Conservation (phyloP, 805 yeast genomes). For the Debaryomyces maramus region DNA sequence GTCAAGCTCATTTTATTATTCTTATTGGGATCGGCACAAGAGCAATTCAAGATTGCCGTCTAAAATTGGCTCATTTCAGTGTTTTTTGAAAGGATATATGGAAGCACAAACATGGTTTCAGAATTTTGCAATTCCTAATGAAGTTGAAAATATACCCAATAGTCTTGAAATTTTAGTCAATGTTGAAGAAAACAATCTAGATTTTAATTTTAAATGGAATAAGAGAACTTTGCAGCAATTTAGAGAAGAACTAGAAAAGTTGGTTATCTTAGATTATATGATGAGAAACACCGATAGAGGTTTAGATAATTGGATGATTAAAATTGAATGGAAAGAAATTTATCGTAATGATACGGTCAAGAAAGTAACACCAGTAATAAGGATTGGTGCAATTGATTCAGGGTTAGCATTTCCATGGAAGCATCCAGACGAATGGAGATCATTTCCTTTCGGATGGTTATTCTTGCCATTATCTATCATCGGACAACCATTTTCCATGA, state of each 20-base stretch:
- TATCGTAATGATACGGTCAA: not conserved
- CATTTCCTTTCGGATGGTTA: conserved; percentile 79
- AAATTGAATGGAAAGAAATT: conserved; percentile 43
- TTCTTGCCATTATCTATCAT: conserved; percentile 62
- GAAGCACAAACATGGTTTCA: conserved; percentile 63
- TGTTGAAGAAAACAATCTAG: conserved; percentile 8
- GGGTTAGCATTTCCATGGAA: conserved; percentile 80
- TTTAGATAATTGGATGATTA: conserved; percentile 76
- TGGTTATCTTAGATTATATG: conserved; percentile 68
- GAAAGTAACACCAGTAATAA: conserved; percentile 36
- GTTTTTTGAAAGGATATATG: conserved; percentile 56
- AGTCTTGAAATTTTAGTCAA: conserved; percentile 19
- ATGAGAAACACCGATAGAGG: conserved; percentile 78
- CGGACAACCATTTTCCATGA: conserved; percentile 63
- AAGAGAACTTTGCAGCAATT: conserved; percentile 48
- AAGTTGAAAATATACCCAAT: conserved; percentile 17
- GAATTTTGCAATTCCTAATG: conserved; percentile 54
- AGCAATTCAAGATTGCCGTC: conserved; percentile 30
- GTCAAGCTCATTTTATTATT: conserved; percentile 53
- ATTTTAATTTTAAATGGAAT: conserved; percentile 52
- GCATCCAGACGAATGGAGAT: conserved; percentile 80
- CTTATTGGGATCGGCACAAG: conserved; percentile 44
- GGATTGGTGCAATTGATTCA: conserved; percentile 73
- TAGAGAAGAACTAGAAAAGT: conserved; percentile 61
- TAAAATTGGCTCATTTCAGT: conserved; percentile 68